Evolutionary conservation across 2,329 filamentous ascomycete genomes (phyloP).

Genomic region (Penicillium occitanis): DNA sequence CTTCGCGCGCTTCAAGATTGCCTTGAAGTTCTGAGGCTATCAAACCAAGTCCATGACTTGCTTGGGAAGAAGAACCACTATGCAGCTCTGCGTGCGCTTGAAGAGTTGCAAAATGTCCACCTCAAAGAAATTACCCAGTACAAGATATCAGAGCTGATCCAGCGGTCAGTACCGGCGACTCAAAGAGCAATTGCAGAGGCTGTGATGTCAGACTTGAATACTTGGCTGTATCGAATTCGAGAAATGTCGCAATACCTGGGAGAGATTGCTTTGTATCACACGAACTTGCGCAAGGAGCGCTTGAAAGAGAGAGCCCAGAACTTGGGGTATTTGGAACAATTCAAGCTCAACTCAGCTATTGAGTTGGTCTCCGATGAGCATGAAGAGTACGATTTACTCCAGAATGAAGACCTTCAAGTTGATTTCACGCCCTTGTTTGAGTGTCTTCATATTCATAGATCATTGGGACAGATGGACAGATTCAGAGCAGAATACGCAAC

Average conservation of each 20-base stretch:
- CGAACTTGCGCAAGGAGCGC: constrained; percentile 77
- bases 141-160: constrained; percentile 91
- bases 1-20: constrained; percentile 86
- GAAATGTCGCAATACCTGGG: constrained; percentile 95
- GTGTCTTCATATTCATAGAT: constrained; percentile 93
- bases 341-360: constrained; percentile 92
- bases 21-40: constrained; percentile 83
- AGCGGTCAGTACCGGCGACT: constrained; percentile 89
- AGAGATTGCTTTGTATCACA: constrained; percentile 96
- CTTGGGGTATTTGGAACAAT: constrained; percentile 72
- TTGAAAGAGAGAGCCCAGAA: constrained; percentile 80
- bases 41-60: constrained; percentile 91
- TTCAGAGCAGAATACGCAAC: constrained; percentile 90
- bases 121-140: constrained; percentile 92
- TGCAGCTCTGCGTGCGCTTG: constrained; percentile 85
- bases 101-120: constrained; percentile 95
- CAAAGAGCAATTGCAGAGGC: constrained; percentile 92
- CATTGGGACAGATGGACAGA: constrained; percentile 85
- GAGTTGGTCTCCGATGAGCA: constrained; percentile 93
- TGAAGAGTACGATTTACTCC: constrained; percentile 91
- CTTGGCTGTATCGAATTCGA: constrained; percentile 91
- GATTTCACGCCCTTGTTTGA: constrained; percentile 95
- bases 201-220: constrained; percentile 95
- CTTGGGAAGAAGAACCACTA: constrained; percentile 94
- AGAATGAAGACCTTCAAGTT: constrained; percentile 92